Conservation (phyloP, 352 stramenopile species). For the Blastocystis sp. region DNA sequence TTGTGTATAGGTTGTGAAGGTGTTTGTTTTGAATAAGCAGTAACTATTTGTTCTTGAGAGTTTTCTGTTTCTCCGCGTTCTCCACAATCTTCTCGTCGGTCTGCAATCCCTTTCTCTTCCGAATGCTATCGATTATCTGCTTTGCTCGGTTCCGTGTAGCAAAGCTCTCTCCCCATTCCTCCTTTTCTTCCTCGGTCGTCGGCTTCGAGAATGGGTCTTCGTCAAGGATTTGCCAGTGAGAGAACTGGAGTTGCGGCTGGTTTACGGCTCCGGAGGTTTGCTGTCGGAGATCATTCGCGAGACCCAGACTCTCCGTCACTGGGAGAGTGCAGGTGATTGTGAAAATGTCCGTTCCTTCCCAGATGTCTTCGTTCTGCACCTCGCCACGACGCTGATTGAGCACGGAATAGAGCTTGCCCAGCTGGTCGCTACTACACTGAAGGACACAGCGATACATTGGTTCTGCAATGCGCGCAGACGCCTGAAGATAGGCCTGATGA, state of each 20-base stretch:
- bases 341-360: constrained; percentile 82
- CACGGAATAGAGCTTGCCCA: constrained; percentile 83
- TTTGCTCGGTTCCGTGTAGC: constrained; percentile 77
- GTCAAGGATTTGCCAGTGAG: constrained; percentile 80
- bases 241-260: constrained; percentile 85
- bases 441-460: constrained; percentile 56
- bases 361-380: constrained; percentile 74
- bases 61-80: constrained; percentile 87
- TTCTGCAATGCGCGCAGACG: constrained; percentile 42
- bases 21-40: not conserved
- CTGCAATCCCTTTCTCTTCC: constrained; percentile 81
- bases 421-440: constrained; percentile 69
- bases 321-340: constrained; percentile 80
- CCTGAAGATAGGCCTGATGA: constrained; percentile 5
- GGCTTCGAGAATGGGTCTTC: constrained; percentile 90
- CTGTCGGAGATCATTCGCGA: constrained; percentile 80
- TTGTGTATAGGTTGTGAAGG: not conserved
- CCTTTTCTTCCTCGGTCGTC: constrained; percentile 82
- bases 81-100: constrained; percentile 86
- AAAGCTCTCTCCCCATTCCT: constrained; percentile 81
- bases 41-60: constrained; percentile 75
- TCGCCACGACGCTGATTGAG: constrained; percentile 80
- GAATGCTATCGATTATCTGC: constrained; percentile 81
- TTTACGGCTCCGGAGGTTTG: constrained; percentile 84
- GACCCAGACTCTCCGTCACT: constrained; percentile 80